A percentile compares a stretch with the other conserved stretches of the same genome.
These are phyloP conservation scores for Talaromyces sp. DNA, from an alignment of 2,329 filamentous ascomycete species.

Conservation along the genomic window DNA sequence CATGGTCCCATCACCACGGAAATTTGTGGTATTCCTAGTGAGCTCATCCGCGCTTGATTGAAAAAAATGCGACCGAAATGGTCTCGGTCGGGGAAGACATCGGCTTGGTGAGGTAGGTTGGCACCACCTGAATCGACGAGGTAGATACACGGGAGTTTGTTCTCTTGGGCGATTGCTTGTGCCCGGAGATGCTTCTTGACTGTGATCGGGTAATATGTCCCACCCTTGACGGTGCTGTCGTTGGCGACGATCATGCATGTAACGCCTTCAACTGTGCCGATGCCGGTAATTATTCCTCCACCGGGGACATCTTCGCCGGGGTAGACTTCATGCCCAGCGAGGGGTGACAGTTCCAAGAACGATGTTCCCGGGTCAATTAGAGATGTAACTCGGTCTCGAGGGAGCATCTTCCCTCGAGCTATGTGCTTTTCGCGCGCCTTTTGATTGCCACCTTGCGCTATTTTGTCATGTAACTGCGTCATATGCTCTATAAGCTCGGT, in stretches of 20 bases:
- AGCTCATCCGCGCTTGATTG: conserved; percentile 93
- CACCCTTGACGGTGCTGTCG: conserved; percentile 94
- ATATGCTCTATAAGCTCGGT: conserved; percentile 64
- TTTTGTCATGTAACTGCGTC: conserved; percentile 63
- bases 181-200: conserved; percentile 96
- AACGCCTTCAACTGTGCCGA: conserved; percentile 85
- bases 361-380: conserved; percentile 83
- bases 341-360: conserved; percentile 88
- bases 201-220: conserved; percentile 94
- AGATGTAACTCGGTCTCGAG: conserved; percentile 79
- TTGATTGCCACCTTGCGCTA: conserved; percentile 69
- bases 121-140: conserved; percentile 93
- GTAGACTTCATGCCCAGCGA: conserved; percentile 83
- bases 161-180: conserved; percentile 85
- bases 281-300: conserved; percentile 86
- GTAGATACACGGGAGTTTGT: conserved; percentile 80
- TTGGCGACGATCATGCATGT: conserved; percentile 92
- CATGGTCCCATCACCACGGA: conserved; percentile 96
- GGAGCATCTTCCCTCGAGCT: conserved; percentile 86
- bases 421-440: conserved; percentile 86
- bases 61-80: conserved; percentile 98
- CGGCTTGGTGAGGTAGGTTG: conserved; percentile 88
- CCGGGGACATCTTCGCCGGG: conserved; percentile 80
- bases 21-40: conserved; percentile 83
- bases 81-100: conserved; percentile 91